Evolutionary conservation across 306 rosid species (phyloP), one percentile per base, ranked within the genome.

Genomic region (Myrica gale): DNA sequence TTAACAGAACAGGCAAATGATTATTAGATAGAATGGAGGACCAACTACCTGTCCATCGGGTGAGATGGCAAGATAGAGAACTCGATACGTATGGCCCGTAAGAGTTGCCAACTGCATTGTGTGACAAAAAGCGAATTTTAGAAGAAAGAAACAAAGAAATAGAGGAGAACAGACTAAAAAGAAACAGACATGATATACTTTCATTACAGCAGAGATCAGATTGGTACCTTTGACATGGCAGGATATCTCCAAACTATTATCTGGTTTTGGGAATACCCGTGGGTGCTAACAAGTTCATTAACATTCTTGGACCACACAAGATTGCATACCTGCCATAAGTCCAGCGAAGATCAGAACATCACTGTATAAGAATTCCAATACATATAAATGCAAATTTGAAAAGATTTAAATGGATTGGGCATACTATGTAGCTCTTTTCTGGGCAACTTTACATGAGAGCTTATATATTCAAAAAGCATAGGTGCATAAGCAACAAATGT

Each of bases 241-340:
- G 98, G 98, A 79, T 96, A 96, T 88, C 98, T 90, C 99, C 99
- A 92, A 76, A 96, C 98, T 72, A 96, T 90, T 74, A 96, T 96
- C 72, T 96, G 99, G 84, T 96, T 96, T 85, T 96, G 99, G 69
- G 99, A 96, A 85, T 90, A 96, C 39, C 98, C 98, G 70, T 96
- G 99, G 9, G 99, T 96, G 91, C 99, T 96, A 39, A 96, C 99
- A 20, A 92, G 89, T 82, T 96, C 99, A 70, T 92, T 96, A 75
- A 96, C 99, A 84, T 96, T 92, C 89, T 92, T 96, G 53, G 99
- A 96, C 99, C 99, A 96, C 56, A 88, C 99, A 69, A 96, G 98
- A 82, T 92, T 96, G 88, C 99, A 96, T 20, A 96, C 99, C 99
- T 96, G 83, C 75, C 87, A 72, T 54, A 79, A 73, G 65, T 54